Base-by-base conservation (phyloP, 805 yeast species). In the Saturnispora ahearnii region DNA sequence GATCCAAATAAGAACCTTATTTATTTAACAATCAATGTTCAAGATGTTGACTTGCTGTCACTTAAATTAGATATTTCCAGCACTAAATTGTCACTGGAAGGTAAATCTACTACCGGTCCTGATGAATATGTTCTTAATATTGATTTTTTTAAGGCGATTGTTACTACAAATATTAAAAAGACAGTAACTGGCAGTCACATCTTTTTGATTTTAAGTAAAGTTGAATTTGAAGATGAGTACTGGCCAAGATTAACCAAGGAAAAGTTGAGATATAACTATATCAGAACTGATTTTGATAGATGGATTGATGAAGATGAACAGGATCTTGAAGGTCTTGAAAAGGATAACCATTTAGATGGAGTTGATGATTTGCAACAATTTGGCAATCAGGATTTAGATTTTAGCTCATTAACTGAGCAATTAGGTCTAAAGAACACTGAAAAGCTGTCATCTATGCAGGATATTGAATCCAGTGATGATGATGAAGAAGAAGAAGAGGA, bases 221-320 rank as follows among this genome's bases (percentile, higher is more conserved):
- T 78, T 63, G 79, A 77, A 50, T 64, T 74, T 22, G 73, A 78
- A 57, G 79, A 72, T 51, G 97, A 89, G 63, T 91, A 69, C 74
- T 91, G 99, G 99, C 98, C 99, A 59, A 80, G 98, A 63, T 76
- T 91, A 65, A 84, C 90, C 50, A 90, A 89, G 70, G 90, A 85
- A 60, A 87, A 89, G 72, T 74, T 77, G 62, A 88, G 82, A 65
- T 78, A 76, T 54, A 87, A 82, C 56, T 87, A 78, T 68, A 78
- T 91, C 64, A 86, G 87, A 73, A 91, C 99, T 12, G 98, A 91
- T 64, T 91, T 91, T 63, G 96, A 90, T 72, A 87, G 83, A 68
- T 91, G 99, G 99, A 96, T 87, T 38, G 99, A 91, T 64, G 98
- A 91, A 72, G 99, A 91, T 64, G 99, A 91, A 70, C 99, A 91